Evolutionary conservation across 2,329 filamentous ascomycete species (phyloP), one percentile per base, ranked within the genome.

Genomic region (Aspergillus tanneri): DNA sequence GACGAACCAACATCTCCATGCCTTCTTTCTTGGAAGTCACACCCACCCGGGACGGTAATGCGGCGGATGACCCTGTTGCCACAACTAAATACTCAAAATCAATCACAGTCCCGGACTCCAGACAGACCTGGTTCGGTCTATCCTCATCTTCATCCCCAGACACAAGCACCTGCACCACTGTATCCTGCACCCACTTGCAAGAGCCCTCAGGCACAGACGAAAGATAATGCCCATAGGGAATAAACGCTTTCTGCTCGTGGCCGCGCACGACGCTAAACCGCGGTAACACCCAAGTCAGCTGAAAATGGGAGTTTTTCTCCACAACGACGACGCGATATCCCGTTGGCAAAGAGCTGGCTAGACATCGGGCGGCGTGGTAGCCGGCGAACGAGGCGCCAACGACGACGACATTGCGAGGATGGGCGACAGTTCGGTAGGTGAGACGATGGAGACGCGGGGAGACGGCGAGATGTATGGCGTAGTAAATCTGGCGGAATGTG

Each of bases 241-340:
- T 79, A 52, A 85, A 84, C 0, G 79, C 80, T 56, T 79, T 79
- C 47, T 79, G 64, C 52, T 84, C 81, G 38, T 82, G 77, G 16
- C 74, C 76, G n/a, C 71, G 64, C 4, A 80, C 68, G 11, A 84
- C 81, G 32, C 74, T 78, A 59, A 79, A 83, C 3, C 82, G 74
- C 0, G 83, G 82, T 28, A 85, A 73, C 10, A 77, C 74, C 73
- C 80, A 85, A 0, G 79, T 78, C 56, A 80, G 83, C 53, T 84
- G 77, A 61, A 84, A 81, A 62, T 84, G 81, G 3, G 73, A 76
- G 59, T 82, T 81, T 37, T 77, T 78, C 62, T 86, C 82, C 22
- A 85, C 60, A 3, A 85, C 66, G 0, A 84, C 66, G 3, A 83
- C 74, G 3, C 73, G 72, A 60, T 77, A 82, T 25, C 74, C 65